Evolutionary conservation across 2,329 filamentous ascomycete species (phyloP), one percentile per base, ranked within the genome.

Genomic region (Aspergillus sp.): DNA sequence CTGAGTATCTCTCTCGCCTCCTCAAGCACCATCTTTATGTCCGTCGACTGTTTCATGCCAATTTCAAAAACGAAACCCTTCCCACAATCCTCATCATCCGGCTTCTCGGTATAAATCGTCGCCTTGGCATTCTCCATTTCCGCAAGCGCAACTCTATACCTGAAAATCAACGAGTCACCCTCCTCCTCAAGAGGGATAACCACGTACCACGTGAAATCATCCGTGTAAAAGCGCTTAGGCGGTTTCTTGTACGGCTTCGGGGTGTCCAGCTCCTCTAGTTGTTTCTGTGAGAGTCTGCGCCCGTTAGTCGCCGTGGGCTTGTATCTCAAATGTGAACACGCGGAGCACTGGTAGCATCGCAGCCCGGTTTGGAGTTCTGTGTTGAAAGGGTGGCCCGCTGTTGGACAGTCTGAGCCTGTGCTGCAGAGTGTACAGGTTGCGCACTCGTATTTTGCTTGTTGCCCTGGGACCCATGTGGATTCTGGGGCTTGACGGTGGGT

Each of bases 141-240:
- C 5, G 54, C 54, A 11, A 56, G 39, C 5, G 47, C 54, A 23
- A 56, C 11, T 40, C 54, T 49, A 25, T 51, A 56, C 47, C 27
- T 37, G 27, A 51, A 23, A 17, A 51, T 47, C 8, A 52, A 31
- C 14, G 47, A 55, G 25, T 25, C 37, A 35, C 44, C 17, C 31
- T 54, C n/a, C 19, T 51, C 47, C 8, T 52, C 54, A 3, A 58
- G 15, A 23, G 58, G 58, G 44, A 60, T 45, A 31, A 58, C 43
- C 21, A 60, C 51, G 41, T 55, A 60, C 55, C 52, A 58, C 19
- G 41, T 51, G 27, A 7, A 11, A 3, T 40, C 19, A 8, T 25
- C 11, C 8, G 27, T 8, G 31, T 44, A 43, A 27, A 50, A 8
- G 39, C 27, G 31, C 4, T 7, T 4, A 11, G n/a, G 7, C 3